These are phyloP conservation scores for Batkoa obscura DNA, from an alignment of 371 early-diverging fungal genomes.

Conservation along the genomic window DNA sequence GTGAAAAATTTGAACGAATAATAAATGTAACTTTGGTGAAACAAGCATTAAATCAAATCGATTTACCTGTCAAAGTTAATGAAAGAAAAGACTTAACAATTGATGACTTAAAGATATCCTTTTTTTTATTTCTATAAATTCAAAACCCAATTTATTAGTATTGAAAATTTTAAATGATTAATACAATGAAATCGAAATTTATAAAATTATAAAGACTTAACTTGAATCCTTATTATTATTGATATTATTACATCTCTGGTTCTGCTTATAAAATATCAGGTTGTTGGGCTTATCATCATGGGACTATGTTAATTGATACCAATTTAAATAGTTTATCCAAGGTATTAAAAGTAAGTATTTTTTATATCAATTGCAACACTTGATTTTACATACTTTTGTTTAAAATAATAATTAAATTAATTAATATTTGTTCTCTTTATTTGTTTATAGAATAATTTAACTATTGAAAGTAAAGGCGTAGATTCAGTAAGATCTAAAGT, in stretches of 20 bases:
- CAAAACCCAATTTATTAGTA: background rate
- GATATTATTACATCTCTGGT: slow-evolving; percentile 47
- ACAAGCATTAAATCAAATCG: slow-evolving; percentile 49
- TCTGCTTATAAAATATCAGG: slow-evolving; percentile 83
- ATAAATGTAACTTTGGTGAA: slow-evolving; percentile 61
- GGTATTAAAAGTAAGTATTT: slow-evolving; percentile 11
- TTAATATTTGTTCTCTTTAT: background rate
- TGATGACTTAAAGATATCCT: slow-evolving; percentile 37
- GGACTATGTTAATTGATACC: slow-evolving; percentile 89
- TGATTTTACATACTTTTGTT: background rate
- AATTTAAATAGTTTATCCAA: slow-evolving; percentile 43
- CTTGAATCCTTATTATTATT: too few relatives aligned
- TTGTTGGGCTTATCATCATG: slow-evolving; percentile 81
- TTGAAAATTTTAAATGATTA: background rate
- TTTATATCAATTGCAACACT: slow-evolving; percentile 1
- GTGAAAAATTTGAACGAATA: slow-evolving; percentile 54
- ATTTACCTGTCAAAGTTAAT: slow-evolving; percentile 74
- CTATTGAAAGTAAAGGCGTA: slow-evolving; percentile 50
- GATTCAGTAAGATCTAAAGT: slow-evolving; percentile 77
- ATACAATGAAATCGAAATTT: background rate
- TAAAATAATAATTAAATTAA: background rate
- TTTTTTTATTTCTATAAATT: slow-evolving; percentile 1
- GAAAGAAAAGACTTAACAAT: slow-evolving; percentile 78
- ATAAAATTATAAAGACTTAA: too few relatives aligned
- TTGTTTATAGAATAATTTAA: background rate